Evolutionary conservation across 1,284 basidiomycete genomes (phyloP).

Genomic region (Takashimella koratensis): DNA sequence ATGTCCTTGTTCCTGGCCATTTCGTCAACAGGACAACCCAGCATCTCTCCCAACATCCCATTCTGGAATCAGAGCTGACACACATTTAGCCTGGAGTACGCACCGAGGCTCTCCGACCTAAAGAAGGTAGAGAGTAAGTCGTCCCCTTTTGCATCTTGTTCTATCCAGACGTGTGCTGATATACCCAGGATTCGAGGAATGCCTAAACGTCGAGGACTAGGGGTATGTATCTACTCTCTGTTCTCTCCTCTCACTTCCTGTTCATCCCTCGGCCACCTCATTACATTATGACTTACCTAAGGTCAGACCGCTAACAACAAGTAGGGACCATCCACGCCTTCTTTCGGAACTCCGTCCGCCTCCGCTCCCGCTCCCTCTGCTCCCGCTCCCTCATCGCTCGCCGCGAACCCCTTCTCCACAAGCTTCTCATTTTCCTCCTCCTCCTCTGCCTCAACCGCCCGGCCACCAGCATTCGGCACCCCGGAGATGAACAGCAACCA

Average conservation of each 20-base stretch:
- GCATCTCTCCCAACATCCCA: too few species aligned
- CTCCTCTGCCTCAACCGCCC: too few species aligned
- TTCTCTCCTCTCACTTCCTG: background rate
- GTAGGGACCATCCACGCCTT: too few species aligned
- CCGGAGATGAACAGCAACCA: background rate
- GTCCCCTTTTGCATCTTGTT: background rate
- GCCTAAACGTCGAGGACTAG: conserved; percentile 43
- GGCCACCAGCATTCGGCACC: background rate
- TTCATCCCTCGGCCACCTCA: background rate
- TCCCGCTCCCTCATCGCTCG: background rate
- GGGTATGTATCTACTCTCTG: background rate
- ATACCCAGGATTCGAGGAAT: conserved; percentile 47
- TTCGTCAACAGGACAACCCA: too few species aligned
- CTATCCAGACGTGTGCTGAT: background rate
- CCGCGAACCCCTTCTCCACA: too few species aligned
- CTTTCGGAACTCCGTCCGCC: too few species aligned
- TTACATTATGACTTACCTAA: too few species aligned
- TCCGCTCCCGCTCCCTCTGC: background rate
- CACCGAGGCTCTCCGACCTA: conserved; percentile 30
- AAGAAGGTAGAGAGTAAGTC: conserved; percentile 41
- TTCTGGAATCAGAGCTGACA: conserved; percentile 19
- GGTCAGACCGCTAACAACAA: too few species aligned
- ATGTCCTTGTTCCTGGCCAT: too few species aligned
- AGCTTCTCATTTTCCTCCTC: too few species aligned
- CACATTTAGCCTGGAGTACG: conserved; percentile 29